These are phyloP conservation scores for Gelatoporia subvermispora DNA, from an alignment of 768 basidiomycete species.

Conservation along the genomic window DNA sequence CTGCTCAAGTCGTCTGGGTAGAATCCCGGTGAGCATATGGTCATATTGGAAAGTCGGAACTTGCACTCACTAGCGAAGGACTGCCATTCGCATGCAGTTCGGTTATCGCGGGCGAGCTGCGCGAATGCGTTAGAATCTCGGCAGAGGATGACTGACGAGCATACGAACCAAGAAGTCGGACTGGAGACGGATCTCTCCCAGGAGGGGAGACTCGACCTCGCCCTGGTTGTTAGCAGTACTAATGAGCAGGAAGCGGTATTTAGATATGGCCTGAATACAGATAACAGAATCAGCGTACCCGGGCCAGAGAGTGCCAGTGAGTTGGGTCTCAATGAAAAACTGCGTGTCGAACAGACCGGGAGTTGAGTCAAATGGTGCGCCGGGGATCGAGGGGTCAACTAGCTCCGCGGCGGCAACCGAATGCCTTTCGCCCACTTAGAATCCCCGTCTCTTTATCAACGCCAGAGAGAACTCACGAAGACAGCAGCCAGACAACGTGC, in stretches of 20 bases:
- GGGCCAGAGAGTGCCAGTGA: slow-evolving; percentile 21
- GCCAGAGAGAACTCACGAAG: slow-evolving; percentile 7
- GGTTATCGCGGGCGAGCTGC: slow-evolving; percentile 25
- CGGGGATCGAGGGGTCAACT: slow-evolving; percentile 20
- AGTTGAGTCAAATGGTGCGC: slow-evolving; percentile 24
- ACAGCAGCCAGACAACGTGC: slow-evolving; percentile 17
- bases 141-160: background rate
- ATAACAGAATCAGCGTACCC: slow-evolving; percentile 16
- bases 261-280: too few relatives aligned
- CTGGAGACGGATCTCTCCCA: slow-evolving; percentile 31
- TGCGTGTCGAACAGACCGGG: slow-evolving; percentile 23
- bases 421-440: slow-evolving; percentile 3
- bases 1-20: slow-evolving; percentile 5
- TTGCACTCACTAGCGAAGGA: slow-evolving; percentile 15
- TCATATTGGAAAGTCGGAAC: background rate
- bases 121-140: background rate
- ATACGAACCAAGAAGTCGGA: slow-evolving; percentile 21
- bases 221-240: slow-evolving; percentile 19
- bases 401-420: slow-evolving; percentile 19
- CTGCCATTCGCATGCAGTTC: slow-evolving; percentile 32
- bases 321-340: slow-evolving; percentile 25
- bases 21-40: background rate
- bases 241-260: too few relatives aligned
- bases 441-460: background rate
- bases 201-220: slow-evolving; percentile 25